Evolutionary conservation across 345 rosid species (phyloP).

Genomic region (Noccaea caerulescens): DNA sequence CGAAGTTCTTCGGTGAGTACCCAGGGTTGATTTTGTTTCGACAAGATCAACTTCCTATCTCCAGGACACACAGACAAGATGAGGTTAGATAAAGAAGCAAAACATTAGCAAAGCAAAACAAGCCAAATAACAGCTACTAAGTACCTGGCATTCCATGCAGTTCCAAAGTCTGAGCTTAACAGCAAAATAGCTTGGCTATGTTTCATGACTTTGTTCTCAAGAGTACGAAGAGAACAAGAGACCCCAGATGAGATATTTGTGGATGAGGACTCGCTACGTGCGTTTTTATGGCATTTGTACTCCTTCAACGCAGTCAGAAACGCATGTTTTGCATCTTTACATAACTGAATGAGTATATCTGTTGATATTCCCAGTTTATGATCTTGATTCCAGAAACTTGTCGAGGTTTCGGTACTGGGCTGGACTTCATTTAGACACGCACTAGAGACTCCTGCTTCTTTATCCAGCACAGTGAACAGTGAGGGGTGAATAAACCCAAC

Average conservation of each 20-base stretch:
- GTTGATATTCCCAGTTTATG: conserved; percentile 85
- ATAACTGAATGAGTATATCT: conserved; percentile 60
- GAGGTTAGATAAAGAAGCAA: conserved; percentile 17
- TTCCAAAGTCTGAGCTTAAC: conserved; percentile 81
- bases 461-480: conserved; percentile 60
- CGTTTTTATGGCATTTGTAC: conserved; percentile 43
- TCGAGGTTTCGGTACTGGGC: conserved; percentile 30
- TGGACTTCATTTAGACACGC: conserved; percentile 7
- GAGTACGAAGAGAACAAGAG: conserved; percentile 24
- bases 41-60: conserved; percentile 67
- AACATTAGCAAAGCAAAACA: conserved; percentile 12
- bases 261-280: conserved; percentile 21
- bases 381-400: conserved; percentile 67
- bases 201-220: conserved; percentile 61
- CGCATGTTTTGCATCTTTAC: conserved; percentile 58
- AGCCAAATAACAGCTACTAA: not conserved
- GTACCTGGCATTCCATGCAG: conserved; percentile 96
- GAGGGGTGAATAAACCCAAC: conserved; percentile 87
- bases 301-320: conserved; percentile 53
- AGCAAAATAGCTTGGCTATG: conserved; percentile 75
- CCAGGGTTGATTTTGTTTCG: conserved; percentile 50
- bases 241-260: conserved; percentile 7
- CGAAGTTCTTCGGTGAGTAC: conserved; percentile 66
- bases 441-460: conserved; percentile 43
- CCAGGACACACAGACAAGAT: conserved; percentile 26